Evolutionary conservation across 2,329 filamentous ascomycete genomes (phyloP).

Genomic region (Hymenoscyphus fructigenus): DNA sequence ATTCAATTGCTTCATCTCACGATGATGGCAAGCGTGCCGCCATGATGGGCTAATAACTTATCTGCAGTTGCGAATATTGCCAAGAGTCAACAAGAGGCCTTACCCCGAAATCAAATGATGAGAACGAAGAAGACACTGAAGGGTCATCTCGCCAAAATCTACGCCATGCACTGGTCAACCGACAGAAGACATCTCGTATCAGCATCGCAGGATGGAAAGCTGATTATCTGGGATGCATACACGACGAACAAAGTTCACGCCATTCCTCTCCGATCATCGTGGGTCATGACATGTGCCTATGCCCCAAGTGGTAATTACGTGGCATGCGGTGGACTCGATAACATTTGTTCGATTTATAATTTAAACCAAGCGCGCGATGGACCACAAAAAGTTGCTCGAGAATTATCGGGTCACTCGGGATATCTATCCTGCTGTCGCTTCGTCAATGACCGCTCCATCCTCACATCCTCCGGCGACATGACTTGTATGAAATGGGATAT

Average conservation of each 20-base stretch:
- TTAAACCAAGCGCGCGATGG: conserved; percentile 91
- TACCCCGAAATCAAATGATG: conserved; percentile 91
- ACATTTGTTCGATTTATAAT: conserved; percentile 99
- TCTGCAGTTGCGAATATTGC: conserved; percentile 83
- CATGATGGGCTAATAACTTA: conserved; percentile 20
- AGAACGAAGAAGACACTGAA: conserved; percentile 96
- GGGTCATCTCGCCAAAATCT: conserved; percentile 98
- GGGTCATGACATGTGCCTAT: conserved; percentile 99
- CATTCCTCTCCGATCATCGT: conserved; percentile 93
- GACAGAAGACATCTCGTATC: conserved; percentile 96
- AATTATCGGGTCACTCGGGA: conserved; percentile 93
- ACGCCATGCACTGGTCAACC: conserved; percentile 99
- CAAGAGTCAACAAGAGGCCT: conserved; percentile 84
- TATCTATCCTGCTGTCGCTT: conserved; percentile 98
- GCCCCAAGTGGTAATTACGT: conserved; percentile 98
- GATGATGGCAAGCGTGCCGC: not conserved
- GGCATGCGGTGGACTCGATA: conserved; percentile 96
- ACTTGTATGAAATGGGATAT: conserved; percentile 99
- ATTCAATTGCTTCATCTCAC: conserved; percentile 13
- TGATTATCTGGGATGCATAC: conserved; percentile 99
- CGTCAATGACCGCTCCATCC: conserved; percentile 96
- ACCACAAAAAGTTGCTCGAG: conserved; percentile 92
- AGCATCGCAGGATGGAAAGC: conserved; percentile 96
- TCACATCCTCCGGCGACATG: conserved; percentile 98
- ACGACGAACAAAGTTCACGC: conserved; percentile 99